A percentile compares a stretch with the other conserved stretches of the same genome.
phyloP scores from a whole-genome alignment of 2,329 filamentous ascomycete species.

The Pseudodiploospora longispora region DNA sequence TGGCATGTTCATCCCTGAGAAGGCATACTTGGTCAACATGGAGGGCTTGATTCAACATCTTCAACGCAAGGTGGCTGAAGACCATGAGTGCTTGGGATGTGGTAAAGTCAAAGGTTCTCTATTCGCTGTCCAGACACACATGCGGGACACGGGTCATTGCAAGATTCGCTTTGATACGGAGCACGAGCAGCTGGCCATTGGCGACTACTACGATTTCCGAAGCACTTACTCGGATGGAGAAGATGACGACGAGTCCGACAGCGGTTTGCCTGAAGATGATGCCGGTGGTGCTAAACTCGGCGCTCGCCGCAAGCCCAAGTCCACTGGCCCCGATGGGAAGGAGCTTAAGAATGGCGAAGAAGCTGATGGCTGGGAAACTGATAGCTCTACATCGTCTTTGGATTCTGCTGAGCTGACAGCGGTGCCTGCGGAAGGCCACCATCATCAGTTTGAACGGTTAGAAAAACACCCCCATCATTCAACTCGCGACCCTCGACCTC shows the following conservation, averaged over 20 bases:
- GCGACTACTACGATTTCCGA: conserved; percentile 94
- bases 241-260: conserved; percentile 45
- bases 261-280: conserved; percentile 31
- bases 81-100: conserved; percentile 82
- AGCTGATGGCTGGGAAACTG: conserved; percentile 89
- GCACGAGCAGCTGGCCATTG: conserved; percentile 86
- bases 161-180: conserved; percentile 89
- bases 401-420: conserved; percentile 78
- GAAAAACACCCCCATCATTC: conserved; percentile 69
- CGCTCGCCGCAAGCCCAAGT: conserved; percentile 45
- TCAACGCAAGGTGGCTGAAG: conserved; percentile 69
- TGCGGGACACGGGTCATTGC: conserved; percentile 95
- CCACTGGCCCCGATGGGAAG: conserved; percentile 42
- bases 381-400: conserved; percentile 80
- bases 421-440: conserved; percentile 65
- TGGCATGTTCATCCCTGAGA: conserved; percentile 93
- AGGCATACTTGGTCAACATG: conserved; percentile 70
- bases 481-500: conserved; percentile 59
- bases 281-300: conserved; percentile 61
- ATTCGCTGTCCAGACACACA: conserved; percentile 84
- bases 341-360: conserved; percentile 44
- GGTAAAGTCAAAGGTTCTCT: conserved; percentile 72
- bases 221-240: conserved; percentile 86
- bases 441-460: conserved; percentile 64
- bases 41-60: conserved; percentile 75